These are phyloP conservation scores for Athelia psychrophila DNA, from an alignment of 1,284 basidiomycete species.

Conservation along the genomic window DNA sequence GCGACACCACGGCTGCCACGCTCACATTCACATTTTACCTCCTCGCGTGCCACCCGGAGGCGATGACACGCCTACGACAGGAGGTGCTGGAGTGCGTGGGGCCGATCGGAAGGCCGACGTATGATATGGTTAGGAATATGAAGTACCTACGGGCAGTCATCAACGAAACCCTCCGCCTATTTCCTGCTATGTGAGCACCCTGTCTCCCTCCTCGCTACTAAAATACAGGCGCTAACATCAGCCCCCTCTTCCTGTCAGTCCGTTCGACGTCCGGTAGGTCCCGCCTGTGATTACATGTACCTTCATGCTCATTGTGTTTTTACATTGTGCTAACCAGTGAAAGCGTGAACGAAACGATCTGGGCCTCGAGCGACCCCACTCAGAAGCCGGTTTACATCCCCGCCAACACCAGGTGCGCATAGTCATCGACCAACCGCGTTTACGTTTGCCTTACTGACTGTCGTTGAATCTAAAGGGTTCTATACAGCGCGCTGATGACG, in stretches of 20 bases:
- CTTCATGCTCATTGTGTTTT: neutral
- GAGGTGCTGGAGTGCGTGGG: conserved; percentile 28
- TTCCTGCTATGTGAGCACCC: conserved; percentile 8
- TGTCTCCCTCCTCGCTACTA: neutral
- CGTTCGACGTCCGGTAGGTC: neutral
- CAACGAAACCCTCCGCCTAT: conserved; percentile 15
- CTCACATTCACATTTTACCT: conserved; percentile 28
- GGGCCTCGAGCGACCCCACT: neutral
- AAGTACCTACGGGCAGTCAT: conserved; percentile 14
- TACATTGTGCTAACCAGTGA: neutral
- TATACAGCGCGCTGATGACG: conserved; percentile 30
- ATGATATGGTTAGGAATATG: conserved; percentile 17
- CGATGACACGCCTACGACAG: conserved; percentile 23
- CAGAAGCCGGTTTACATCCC: conserved; percentile 10
- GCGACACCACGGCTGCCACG: conserved; percentile 21
- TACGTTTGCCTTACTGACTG: neutral
- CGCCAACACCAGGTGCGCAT: neutral
- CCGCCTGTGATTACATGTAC: neutral
- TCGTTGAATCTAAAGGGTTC: conserved; percentile 13
- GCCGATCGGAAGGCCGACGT: conserved; percentile 15
- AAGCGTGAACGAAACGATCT: neutral
- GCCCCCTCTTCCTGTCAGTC: neutral
- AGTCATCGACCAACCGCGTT: conserved; percentile 8
- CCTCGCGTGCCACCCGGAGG: conserved; percentile 26
- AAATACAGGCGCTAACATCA: neutral